Conservation (phyloP, 106 monocot genomes). For the Chionographis japonica region DNA sequence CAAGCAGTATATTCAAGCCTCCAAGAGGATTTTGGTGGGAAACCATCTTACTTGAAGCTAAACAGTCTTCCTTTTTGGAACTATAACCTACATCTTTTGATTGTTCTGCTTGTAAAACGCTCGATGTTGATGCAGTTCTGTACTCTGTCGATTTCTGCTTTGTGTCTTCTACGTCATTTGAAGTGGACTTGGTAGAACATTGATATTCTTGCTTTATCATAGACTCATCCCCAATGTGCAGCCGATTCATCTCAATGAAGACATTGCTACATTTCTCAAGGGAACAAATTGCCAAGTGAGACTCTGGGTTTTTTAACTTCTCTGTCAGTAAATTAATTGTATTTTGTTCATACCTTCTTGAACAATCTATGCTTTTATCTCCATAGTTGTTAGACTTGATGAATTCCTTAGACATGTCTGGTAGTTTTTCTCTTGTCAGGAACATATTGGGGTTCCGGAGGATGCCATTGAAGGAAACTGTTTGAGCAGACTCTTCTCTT, state of each 20-base stretch:
- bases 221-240: too few relatives aligned
- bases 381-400: neutral
- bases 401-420: constrained; percentile 1
- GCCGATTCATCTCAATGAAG: constrained; percentile 1
- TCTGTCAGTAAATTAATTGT: neutral
- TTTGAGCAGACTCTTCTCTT: constrained; percentile 7
- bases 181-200: neutral
- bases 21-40: constrained; percentile 20
- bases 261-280: neutral
- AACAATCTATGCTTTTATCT: neutral
- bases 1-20: constrained; percentile 46
- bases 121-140: neutral
- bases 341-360: constrained; percentile 3
- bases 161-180: neutral
- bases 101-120: neutral
- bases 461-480: neutral
- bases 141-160: neutral
- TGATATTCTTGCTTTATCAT: neutral
- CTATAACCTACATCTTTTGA: neutral
- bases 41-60: constrained; percentile 12
- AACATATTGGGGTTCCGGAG: constrained; percentile 2
- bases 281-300: neutral
- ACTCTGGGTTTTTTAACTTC: neutral
- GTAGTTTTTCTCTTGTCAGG: constrained; percentile 2
- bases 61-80: neutral